Evolutionary conservation across 2,329 filamentous ascomycete species (phyloP), one percentile per base, ranked within the genome.

Genomic region (Arachnopeziza araneosa): DNA sequence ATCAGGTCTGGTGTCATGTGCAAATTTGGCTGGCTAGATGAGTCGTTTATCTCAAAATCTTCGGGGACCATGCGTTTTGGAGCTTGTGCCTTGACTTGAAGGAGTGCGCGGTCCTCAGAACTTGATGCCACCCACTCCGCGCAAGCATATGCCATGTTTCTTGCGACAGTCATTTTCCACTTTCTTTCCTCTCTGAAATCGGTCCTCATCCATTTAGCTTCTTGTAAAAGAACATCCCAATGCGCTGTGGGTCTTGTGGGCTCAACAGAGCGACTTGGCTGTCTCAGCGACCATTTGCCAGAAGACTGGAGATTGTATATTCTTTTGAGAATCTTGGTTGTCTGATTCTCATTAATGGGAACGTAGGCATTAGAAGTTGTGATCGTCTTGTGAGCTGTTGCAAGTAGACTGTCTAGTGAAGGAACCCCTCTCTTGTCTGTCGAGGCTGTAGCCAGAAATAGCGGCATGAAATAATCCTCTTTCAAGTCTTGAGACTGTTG

Each of bases 181-280:
- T 96, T 96, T 50, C 91, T 81, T 73, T 98, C 95, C 74, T 97
- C 91, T 56, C 89, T 84, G 70, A 97, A 98, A 74, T 99, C 95
- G 1, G 92, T 97, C 55, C 93, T 85, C 91, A 99, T 96, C 93
- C 93, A 98, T 73, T 93, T 96, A 83, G 93, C 91, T 77, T 99
- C 93, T 67, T 92, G 84, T 32, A 99, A 78, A 58, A 98, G 74
- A 56, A 93, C 82, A 75, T 99, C 95, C 83, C 88, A 90, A 67
- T 98, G 93, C 1, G 88, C 87, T 0, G 84, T 82, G 21, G 87
- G 88, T 48, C 91, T 84, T 3, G 84, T 80, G 4, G 93, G 93
- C 73, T 99, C 95, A 1, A 86, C 81, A 49, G 87, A 90, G 59
- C 92, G 88, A 71, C 96, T 91, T 51, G 93, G 86, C 70, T 99